Evolutionary conservation across 1,139 yeast species (phyloP).

Genomic region (Candida labiduridarum): DNA sequence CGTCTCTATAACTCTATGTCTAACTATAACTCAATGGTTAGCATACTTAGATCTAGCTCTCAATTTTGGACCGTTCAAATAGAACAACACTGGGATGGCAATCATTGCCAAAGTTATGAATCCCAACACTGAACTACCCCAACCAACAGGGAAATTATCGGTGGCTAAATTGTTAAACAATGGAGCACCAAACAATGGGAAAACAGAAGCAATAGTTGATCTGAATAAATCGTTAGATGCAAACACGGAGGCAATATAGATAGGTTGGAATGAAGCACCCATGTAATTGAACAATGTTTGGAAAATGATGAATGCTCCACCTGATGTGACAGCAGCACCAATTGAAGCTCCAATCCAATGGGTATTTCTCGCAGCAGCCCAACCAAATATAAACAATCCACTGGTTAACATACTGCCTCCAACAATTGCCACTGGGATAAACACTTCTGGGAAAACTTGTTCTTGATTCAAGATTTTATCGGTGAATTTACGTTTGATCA

Average conservation of each 20-base stretch:
- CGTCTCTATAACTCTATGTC: no score
- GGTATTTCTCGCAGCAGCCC: slow-evolving; percentile 29
- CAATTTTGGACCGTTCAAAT: slow-evolving; percentile 30
- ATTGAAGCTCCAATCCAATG: slow-evolving; percentile 38
- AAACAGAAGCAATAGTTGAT: slow-evolving; percentile 31
- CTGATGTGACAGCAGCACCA: slow-evolving; percentile 30
- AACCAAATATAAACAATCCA: slow-evolving; percentile 36
- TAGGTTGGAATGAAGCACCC: slow-evolving; percentile 56
- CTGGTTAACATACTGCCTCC: slow-evolving; percentile 33
- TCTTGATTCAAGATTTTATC: slow-evolving; percentile 36
- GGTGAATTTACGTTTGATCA: slow-evolving; percentile 22
- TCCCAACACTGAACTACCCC: slow-evolving; percentile 66
- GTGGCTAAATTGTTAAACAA: slow-evolving; percentile 46
- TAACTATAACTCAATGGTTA: slow-evolving; percentile 8
- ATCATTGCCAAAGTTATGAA: slow-evolving; percentile 58
- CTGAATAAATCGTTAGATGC: slow-evolving; percentile 34
- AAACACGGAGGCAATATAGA: slow-evolving; percentile 33
- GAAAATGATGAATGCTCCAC: slow-evolving; percentile 34
- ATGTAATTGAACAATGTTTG: slow-evolving; percentile 52
- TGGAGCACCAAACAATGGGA: slow-evolving; percentile 39
- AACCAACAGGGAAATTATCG: slow-evolving; percentile 50
- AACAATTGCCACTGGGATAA: slow-evolving; percentile 52
- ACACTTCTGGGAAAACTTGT: slow-evolving; percentile 57
- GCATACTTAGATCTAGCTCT: slow-evolving; percentile 53
- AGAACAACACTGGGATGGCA: slow-evolving; percentile 61